These are phyloP conservation scores for Melanopsichium pennsylvanicum DNA, from an alignment of 1,284 basidiomycete species.

Conservation along the genomic window DNA sequence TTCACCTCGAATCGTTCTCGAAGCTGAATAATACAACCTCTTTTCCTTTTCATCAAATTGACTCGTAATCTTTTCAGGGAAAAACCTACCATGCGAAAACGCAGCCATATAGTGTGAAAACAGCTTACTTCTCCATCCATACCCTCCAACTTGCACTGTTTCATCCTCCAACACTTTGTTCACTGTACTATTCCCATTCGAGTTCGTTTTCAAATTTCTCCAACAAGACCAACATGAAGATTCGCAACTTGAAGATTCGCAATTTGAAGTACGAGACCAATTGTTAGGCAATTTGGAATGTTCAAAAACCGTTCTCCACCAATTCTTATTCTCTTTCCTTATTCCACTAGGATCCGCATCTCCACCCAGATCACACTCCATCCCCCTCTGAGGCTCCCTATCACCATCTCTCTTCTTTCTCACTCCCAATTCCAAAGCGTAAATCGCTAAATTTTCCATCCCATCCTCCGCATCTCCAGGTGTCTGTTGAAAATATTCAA, in stretches of 20 bases:
- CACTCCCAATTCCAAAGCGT: slow-evolving; percentile 48
- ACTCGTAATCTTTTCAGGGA: slow-evolving; percentile 36
- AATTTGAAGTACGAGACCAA: too few relatives aligned
- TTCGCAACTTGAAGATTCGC: too few relatives aligned
- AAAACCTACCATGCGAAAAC: slow-evolving; percentile 40
- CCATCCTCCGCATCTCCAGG: slow-evolving; percentile 54
- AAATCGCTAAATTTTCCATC: slow-evolving; percentile 51
- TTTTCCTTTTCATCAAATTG: slow-evolving; percentile 59
- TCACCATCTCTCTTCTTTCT: slow-evolving; percentile 27
- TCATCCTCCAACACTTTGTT: neutral
- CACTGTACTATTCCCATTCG: too few relatives aligned
- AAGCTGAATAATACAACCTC: slow-evolving; percentile 45
- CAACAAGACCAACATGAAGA: too few relatives aligned
- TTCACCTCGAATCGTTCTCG: slow-evolving; percentile 36
- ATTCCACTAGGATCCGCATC: slow-evolving; percentile 26
- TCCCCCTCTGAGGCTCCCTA: slow-evolving; percentile 21
- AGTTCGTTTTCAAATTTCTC: too few relatives aligned
- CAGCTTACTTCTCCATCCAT: slow-evolving; percentile 35
- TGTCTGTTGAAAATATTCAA: slow-evolving; percentile 51
- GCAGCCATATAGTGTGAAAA: slow-evolving; percentile 51
- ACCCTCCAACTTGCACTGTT: neutral
- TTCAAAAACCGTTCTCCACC: slow-evolving; percentile 49
- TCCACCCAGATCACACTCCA: slow-evolving; percentile 43
- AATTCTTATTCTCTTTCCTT: slow-evolving; percentile 5
- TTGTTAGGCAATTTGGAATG: slow-evolving; percentile 50